Conservation (phyloP, 1,284 basidiomycete genomes). For the Vanrija humicola region DNA sequence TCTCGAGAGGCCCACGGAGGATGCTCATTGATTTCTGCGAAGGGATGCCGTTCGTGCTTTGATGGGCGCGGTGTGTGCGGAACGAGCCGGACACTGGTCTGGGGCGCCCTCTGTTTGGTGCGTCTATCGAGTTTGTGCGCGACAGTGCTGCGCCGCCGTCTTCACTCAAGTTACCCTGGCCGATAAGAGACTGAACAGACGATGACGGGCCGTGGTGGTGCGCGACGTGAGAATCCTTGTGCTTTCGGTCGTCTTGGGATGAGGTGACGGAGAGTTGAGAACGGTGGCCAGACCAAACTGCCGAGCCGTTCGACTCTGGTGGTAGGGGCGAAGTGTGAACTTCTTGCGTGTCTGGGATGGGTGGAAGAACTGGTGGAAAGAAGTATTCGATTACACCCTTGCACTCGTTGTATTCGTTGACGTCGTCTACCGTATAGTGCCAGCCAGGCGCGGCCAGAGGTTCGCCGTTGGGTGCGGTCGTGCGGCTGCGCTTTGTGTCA, state of each 20-base stretch:
- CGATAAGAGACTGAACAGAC: conserved; percentile 3
- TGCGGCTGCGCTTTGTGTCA: too few relatives aligned
- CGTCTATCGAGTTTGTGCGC: conserved; percentile 5
- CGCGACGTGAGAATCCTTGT: not conserved
- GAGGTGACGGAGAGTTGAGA: not conserved
- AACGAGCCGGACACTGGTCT: not conserved
- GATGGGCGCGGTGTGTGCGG: not conserved
- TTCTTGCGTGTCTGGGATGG: not conserved
- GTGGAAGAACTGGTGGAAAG: conserved; percentile 25
- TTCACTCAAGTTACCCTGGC: not conserved
- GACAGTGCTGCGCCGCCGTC: not conserved
- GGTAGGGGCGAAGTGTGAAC: too few relatives aligned
- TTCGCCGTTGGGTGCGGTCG: too few relatives aligned
- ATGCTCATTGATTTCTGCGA: too few relatives aligned
- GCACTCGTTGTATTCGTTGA: conserved; percentile 29
- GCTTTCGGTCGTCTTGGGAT: not conserved
- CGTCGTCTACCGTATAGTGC: conserved; percentile 38
- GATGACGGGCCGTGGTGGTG: not conserved
- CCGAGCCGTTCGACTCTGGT: too few relatives aligned
- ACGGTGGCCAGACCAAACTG: too few relatives aligned
- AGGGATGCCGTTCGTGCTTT: conserved; percentile 2
- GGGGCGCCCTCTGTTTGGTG: not conserved
- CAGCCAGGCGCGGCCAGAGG: conserved; percentile 20
- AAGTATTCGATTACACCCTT: conserved; percentile 40
- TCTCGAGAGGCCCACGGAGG: too few relatives aligned